Evolutionary conservation across 1,284 basidiomycete genomes (phyloP), one percentile per base, ranked within the genome.

Genomic region (Irpex rosettiformis): DNA sequence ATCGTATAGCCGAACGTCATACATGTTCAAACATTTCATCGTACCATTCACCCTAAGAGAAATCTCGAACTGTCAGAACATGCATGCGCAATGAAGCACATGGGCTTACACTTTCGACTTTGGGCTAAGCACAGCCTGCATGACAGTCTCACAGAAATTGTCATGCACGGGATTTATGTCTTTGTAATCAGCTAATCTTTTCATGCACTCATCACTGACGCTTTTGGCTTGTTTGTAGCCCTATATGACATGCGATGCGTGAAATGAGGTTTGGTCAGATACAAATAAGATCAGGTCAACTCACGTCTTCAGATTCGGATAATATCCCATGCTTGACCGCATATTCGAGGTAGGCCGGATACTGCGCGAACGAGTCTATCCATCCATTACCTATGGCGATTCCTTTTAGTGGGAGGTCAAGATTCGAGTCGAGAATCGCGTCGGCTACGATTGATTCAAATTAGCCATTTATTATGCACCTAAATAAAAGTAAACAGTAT

Each of bases 311-410:
- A 25, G 86, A 85, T 62, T 83, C 79, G 65, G 91, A 86, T 57
- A 98, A 77, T 22, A 98, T 74, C 0, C 89, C 88, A 54, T 91
- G 86, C 62, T 91, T 85, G 57, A 93, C 82, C 7, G 90, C 88
- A 70, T 91, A 98, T 62, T 98, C 93, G 55, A 95, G 77, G 71
- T 94, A 98, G 8, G 94, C 83, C 5, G 93, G 89, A 71, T 97
- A 98, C 75, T 99, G 97, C 59, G 81, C 78, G 55, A 84, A 80
- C 0, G 89, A 90, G 72, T 98, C 96, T 58, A 98, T 96, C 94
- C 95, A 98, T 2, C 96, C 96, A 72, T 99, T 99, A 7, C 96
- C 96, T 58, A 99, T 98, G 0, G 95, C 92, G 28, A 87, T 76
- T 3, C 96, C 97, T 55, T 83, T 83, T 16, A 99, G 77, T 2